Evolutionary conservation across 164 flowering plant genomes (phyloP), one percentile per base, ranked within the genome.

Genomic region (Pachysandra terminalis): DNA sequence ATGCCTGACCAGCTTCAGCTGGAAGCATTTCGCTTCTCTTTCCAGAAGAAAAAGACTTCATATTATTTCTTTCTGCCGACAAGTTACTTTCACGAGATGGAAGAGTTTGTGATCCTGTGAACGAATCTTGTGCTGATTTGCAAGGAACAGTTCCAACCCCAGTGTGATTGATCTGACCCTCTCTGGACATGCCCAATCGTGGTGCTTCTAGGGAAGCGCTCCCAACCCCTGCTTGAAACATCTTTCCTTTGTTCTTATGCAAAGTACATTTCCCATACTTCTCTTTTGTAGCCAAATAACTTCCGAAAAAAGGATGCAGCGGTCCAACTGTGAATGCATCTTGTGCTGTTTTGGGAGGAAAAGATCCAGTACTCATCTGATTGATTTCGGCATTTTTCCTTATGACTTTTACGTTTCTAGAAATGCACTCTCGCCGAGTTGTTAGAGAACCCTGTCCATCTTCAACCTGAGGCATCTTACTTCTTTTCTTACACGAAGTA

Each of bases 401-500:
- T 24, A 57, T 54, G 52, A 40, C 12, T 56, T 62, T 68, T 64
- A 57, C 68, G 68, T 62, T 61, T 67, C 59, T 63, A 9, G 58
- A 35, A 23, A 71, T 54, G 65, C 61, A 64, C 69, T 69, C 66
- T 64, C 45, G 71, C 75, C 68, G 55, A 51, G 65, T 69, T 53
- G 63, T 65, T 64, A 26, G 23, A 68, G 74, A 68, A 61, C 69
- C 68, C 59, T 19, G 75, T 0, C 22, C 64, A 59, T 71, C 71
- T 61, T 76, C 72, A 64, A 63, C 49, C 61, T 49, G 73, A 68
- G 63, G 70, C 59, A 68, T 68, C 73, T 80, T 82, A 55, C 53
- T 64, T 59, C 77, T 79, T 65, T 71, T 81, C 79, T 79, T 80
- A 26, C 41, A 63, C 57, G 28, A 37, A 67, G 19, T 65, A 37